Evolutionary conservation across 139 green algal species (phyloP).

Genomic region (Microglena sp.): DNA sequence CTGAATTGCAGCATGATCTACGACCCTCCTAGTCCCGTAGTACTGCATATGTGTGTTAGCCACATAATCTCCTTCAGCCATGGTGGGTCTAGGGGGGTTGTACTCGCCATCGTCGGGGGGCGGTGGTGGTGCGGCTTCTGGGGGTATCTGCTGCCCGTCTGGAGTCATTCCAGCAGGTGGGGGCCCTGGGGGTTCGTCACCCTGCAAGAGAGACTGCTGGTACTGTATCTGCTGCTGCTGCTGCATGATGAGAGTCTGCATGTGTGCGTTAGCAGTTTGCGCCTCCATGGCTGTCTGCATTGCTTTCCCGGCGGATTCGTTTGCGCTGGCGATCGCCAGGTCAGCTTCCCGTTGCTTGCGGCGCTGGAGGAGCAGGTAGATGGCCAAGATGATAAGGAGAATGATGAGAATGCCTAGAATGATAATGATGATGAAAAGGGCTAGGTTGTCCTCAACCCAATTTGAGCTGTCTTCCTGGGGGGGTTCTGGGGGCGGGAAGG

Average conservation of each 20-base stretch:
- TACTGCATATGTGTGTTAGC: neutral
- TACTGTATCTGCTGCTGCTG: slow-evolving; percentile 12
- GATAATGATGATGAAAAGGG: slow-evolving; percentile 13
- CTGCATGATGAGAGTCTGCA: neutral
- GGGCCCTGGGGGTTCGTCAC: too few species aligned
- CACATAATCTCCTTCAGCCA: slow-evolving; percentile 4
- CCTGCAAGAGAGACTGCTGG: too few species aligned
- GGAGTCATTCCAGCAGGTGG: too few species aligned
- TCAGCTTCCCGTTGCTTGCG: too few species aligned
- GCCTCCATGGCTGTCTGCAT: neutral
- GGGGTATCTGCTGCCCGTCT: too few species aligned
- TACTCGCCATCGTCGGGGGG: too few species aligned
- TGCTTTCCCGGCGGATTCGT: neutral
- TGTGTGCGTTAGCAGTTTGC: neutral
- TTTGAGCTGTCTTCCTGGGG: neutral
- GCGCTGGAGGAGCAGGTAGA: neutral
- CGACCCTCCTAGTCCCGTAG: slow-evolving; percentile 3
- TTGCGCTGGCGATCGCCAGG: neutral
- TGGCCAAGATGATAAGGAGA: slow-evolving; percentile 2
- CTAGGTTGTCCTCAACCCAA: slow-evolving; percentile 9
- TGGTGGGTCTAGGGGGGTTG: too few species aligned
- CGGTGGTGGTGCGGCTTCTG: too few species aligned
- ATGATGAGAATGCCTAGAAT: slow-evolving; percentile 4
- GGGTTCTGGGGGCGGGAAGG: neutral
- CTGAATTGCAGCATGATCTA: slow-evolving; percentile 4